Base-by-base conservation (phyloP, 345 rosid genomes). In the Salix koriyanagi region DNA sequence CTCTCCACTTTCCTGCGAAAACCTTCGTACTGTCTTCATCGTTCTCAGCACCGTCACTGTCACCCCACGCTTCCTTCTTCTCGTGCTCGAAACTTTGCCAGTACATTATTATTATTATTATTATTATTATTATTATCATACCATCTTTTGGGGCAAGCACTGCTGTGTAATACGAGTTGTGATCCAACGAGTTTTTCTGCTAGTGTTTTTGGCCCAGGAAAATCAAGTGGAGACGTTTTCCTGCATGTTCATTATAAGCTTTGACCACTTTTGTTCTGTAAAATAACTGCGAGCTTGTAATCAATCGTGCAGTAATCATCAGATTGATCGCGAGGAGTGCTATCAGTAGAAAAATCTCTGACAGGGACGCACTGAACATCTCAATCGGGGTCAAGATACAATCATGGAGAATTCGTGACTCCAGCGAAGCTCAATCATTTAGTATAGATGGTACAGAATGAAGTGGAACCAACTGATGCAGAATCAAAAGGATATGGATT, bases 1-100 rank as follows among this genome's bases (percentile, higher is more conserved):
- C n/a, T 44, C 23, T 21, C 10, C 18, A 13, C 34, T 34, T 68
- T 54, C 64, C 34, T 12, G 7, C 68, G 50, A 48, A 56, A 65
- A 34, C 77, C 77, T 61, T 75, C 68, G 85, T 64, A 79, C 76
- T 65, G 85, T 82, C 82, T 65, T 82, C 70, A 61, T 85, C 87
- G 73, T 58, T 56, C 80, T 80, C 80, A 75, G 76, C 44, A 44
- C 50, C 1, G 50, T 44, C 16, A 68, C 62, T 50, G 75, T 69
- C 67, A 75, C 69, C 58, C 72, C 12, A 30, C 77, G 6, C 28
- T 62, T 58, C 54, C 65, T 30, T 30, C 23, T 26, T 46, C 61
- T 50, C 56, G 26, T 19, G 2, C 19, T 25, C 54, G 61, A 65
- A 10, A 15, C 44, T 21, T 67, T 46, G 14, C 50, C 16, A 46